phyloP scores from a whole-genome alignment of 352 stramenopile genomes.

The Elongisporangium undulatum region DNA sequence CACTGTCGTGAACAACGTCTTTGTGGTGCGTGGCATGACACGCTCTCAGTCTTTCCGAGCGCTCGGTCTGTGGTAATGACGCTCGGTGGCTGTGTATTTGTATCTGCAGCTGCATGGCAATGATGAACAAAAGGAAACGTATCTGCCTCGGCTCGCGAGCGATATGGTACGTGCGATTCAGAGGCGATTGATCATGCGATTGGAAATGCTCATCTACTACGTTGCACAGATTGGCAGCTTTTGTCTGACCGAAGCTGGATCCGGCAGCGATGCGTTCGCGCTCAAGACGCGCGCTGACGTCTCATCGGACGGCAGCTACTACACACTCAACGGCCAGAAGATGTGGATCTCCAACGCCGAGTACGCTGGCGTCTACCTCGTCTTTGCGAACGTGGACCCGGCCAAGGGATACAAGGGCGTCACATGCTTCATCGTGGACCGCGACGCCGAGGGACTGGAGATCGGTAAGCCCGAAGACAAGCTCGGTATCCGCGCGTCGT shows the following conservation, averaged over 20 bases:
- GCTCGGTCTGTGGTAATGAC: not conserved
- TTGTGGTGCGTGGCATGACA: conserved; percentile 55
- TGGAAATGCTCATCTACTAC: not conserved
- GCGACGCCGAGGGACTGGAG: conserved; percentile 88
- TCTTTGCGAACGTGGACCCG: conserved; percentile 94
- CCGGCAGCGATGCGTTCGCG: conserved; percentile 95
- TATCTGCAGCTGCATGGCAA: conserved; percentile 49
- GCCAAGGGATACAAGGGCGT: conserved; percentile 96
- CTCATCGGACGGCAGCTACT: conserved; percentile 90
- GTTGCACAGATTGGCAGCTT: conserved; percentile 90
- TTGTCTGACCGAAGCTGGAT: conserved; percentile 92
- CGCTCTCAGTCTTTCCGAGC: not conserved
- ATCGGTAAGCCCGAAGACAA: conserved; percentile 96
- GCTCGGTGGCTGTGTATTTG: not conserved
- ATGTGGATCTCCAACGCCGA: conserved; percentile 98
- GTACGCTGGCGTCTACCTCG: conserved; percentile 94
- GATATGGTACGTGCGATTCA: conserved; percentile 55
- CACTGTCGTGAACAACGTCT: conserved; percentile 95
- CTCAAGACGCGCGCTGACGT: conserved; percentile 90
- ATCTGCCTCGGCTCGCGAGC: conserved; percentile 74
- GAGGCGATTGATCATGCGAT: not conserved
- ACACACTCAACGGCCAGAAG: conserved; percentile 95
- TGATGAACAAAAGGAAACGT: conserved; percentile 84
- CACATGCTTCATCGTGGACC: conserved; percentile 97
- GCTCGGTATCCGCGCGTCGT: conserved; percentile 94